These are phyloP conservation scores for Monilinia fructicola DNA, from an alignment of 2,329 filamentous ascomycete genomes.

Conservation along the genomic window DNA sequence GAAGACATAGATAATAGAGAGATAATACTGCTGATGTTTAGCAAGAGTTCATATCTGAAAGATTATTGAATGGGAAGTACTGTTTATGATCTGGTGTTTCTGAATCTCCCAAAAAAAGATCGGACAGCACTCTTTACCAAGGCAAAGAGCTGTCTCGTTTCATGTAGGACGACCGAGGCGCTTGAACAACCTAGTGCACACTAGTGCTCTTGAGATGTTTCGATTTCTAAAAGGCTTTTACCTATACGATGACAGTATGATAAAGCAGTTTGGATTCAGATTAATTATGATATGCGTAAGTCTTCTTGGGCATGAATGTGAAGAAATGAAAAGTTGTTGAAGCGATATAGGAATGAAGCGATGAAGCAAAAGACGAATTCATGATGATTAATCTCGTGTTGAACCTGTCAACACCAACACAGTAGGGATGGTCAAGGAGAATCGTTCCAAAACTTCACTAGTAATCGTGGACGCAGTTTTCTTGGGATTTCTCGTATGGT, in stretches of 20 bases:
- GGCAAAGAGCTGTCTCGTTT: slow-evolving; percentile 16
- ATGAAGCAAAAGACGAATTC: background rate
- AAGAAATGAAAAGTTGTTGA: background rate
- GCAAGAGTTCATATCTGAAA: slow-evolving; percentile 3
- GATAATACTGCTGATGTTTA: slow-evolving; percentile 12
- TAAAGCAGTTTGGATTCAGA: background rate
- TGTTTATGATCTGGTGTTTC: slow-evolving; percentile 17
- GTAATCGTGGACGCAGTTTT: background rate
- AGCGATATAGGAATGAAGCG: background rate
- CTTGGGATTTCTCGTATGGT: background rate
- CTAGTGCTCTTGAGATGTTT: slow-evolving; percentile 15
- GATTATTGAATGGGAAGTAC: slow-evolving; percentile 20
- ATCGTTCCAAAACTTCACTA: background rate
- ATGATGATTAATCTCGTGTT: background rate
- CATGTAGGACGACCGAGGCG: background rate
- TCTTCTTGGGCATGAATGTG: background rate
- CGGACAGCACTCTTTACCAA: slow-evolving; percentile 1
- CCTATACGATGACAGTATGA: background rate
- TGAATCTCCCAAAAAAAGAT: slow-evolving; percentile 8
- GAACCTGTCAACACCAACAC: background rate
- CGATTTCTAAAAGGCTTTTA: slow-evolving; percentile 5
- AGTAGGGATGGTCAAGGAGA: background rate
- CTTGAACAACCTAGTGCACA: slow-evolving; percentile 12
- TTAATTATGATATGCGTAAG: background rate
- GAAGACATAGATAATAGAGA: slow-evolving; percentile 16